Base-by-base conservation (phyloP, 2,329 filamentous ascomycete species). In the Pochonia chlamydosporia region DNA sequence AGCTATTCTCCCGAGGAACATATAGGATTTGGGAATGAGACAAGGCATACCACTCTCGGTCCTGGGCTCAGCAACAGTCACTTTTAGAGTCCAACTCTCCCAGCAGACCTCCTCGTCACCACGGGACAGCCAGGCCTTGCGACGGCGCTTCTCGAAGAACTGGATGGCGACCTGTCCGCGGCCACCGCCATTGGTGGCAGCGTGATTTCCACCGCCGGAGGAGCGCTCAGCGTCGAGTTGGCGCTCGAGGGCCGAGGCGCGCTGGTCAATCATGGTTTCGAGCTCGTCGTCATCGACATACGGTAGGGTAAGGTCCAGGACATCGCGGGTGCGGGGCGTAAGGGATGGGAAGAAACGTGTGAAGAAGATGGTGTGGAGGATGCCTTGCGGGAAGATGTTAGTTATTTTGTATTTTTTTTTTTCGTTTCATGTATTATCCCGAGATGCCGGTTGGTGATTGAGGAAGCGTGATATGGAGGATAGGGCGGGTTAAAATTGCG, bases 351-450 rank as follows among this genome's bases (percentile, higher is more conserved):
- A 96, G 79, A 92, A 95, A 62, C 93, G 87, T 73, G 96, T 91
- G 78, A 97, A 97, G 81, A 97, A 99, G 66, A 97, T 96, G 43
- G 91, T 95, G 67, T 96, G 91, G 43, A 97, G 79, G 64, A 96
- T 87, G 54, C 87, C 92, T 95, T 59, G 13, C 31, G 5, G 4
- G 18, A 3, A 41, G 4, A 20, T 41, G 39, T 41, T 41, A 41
- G 39, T 23, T 21, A 8, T 40, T 31, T 40, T 24, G 8, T 36
- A 21, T 23, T 30, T 35, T 40, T 25, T 35, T 21, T 30, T 21
- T 41, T 23, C 25, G 5, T 31, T 39, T 20, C 8, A 35, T 21
- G 23, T 21, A 13, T 28, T 23, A 3, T 14, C 37, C n/a, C 11
- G 5, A 44, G 21, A 26, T 33, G 14, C 14, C 26, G 46, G 24